Evolutionary conservation across 192 early-diverging fungal species (phyloP).

Genomic region (Gamsiella multidivaricata): DNA sequence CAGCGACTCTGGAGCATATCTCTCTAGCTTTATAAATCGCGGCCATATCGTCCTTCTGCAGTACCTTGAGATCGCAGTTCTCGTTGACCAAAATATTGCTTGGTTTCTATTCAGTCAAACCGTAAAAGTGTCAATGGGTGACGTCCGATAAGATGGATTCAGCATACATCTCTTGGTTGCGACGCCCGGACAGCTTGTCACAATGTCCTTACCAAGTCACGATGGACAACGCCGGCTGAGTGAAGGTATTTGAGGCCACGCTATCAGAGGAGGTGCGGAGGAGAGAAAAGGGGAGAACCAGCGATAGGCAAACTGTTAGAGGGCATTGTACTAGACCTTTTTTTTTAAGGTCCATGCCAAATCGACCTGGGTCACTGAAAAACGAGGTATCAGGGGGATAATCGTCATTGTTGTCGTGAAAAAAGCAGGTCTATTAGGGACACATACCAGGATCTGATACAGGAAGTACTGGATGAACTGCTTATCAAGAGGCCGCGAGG

Average conservation of each 20-base stretch:
- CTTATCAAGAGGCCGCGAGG: constrained; percentile 90
- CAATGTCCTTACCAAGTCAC: constrained; percentile 78
- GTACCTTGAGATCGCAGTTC: constrained; percentile 93
- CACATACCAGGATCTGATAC: constrained; percentile 89
- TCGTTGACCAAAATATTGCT: constrained; percentile 97
- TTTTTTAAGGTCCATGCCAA: neutral
- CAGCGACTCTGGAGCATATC: neutral
- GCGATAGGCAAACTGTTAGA: neutral
- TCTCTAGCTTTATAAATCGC: neutral
- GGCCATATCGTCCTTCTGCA: neutral
- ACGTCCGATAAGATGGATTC: too few species aligned
- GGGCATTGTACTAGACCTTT: neutral
- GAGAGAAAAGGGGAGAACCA: neutral
- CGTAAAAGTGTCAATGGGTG: neutral
- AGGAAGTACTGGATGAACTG: constrained; percentile 98
- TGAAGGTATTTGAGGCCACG: constrained; percentile 94
- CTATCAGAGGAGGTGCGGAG: constrained; percentile 32
- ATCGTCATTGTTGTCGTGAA: neutral
- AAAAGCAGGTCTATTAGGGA: neutral
- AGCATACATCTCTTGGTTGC: too few species aligned
- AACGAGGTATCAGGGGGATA: too few species aligned
- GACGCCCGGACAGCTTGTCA: neutral
- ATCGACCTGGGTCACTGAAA: neutral
- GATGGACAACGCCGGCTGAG: constrained; percentile 94
- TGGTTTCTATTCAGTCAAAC: constrained; percentile 58